Conservation (phyloP, 2,329 filamentous ascomycete genomes). For the Penicillium sp. region DNA sequence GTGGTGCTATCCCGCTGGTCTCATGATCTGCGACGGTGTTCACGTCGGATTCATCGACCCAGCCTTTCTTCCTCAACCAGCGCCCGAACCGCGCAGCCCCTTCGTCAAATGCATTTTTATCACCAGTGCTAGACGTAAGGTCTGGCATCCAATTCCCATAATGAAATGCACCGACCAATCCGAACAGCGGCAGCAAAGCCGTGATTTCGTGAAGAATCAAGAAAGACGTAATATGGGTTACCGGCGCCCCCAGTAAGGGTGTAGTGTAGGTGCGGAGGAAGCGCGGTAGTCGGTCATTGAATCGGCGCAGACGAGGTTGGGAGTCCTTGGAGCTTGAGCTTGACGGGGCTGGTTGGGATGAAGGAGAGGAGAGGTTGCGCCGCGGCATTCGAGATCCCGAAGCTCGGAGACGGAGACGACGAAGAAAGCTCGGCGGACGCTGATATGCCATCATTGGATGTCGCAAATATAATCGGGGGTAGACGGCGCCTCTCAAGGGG, state of each 20-base stretch:
- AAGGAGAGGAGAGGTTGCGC: constrained; percentile 23
- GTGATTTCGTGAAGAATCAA: constrained; percentile 88
- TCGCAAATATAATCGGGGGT: neutral
- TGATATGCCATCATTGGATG: constrained; percentile 12
- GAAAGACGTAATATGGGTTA: constrained; percentile 81
- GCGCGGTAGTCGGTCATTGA: constrained; percentile 54
- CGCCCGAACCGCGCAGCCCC: constrained; percentile 70
- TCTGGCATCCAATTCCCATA: constrained; percentile 69
- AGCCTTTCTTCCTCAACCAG: constrained; percentile 74
- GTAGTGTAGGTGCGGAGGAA: constrained; percentile 66
- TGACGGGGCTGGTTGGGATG: constrained; percentile 11
- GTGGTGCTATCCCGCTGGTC: constrained; percentile 23
- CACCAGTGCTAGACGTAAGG: constrained; percentile 29
- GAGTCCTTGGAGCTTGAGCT: constrained; percentile 20
- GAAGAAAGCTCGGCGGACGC: constrained; percentile 8
- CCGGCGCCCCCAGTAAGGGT: constrained; percentile 68
- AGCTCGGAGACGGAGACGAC: constrained; percentile 16
- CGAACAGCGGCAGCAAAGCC: constrained; percentile 72
- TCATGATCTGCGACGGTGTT: constrained; percentile 42
- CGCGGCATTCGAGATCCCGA: constrained; percentile 10
- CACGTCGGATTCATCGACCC: constrained; percentile 56
- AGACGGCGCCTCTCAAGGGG: constrained; percentile 4
- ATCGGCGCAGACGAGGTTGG: constrained; percentile 31
- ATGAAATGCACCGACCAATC: constrained; percentile 72
- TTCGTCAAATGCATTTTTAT: constrained; percentile 43